A percentile compares a stretch with the other conserved stretches of the same genome.
Evolutionary conservation across 2,329 filamentous ascomycete genomes (phyloP).

Genomic region (Ampelomyces quisqualis): DNA sequence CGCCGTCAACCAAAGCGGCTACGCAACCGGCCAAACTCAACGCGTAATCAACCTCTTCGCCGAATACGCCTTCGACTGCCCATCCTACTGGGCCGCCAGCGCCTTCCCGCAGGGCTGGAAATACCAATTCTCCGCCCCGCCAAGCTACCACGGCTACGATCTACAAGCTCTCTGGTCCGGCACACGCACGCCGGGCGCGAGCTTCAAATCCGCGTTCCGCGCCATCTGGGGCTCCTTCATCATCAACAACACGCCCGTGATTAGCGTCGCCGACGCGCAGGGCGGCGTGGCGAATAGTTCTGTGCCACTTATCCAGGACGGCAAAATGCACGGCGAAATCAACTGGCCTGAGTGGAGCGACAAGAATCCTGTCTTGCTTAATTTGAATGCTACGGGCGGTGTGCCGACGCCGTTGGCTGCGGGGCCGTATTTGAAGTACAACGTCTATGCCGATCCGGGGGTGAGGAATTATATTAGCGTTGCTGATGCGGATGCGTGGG

Average conservation of each 20-base stretch:
- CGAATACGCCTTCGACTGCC: slow-evolving; percentile 49
- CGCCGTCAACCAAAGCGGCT: slow-evolving; percentile 33
- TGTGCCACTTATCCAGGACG: too few species aligned
- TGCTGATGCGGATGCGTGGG: slow-evolving; percentile 32
- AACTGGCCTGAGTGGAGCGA: slow-evolving; percentile 33
- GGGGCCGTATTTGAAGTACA: slow-evolving; percentile 30
- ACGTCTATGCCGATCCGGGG: slow-evolving; percentile 34
- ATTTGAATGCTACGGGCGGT: slow-evolving; percentile 36
- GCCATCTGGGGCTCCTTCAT: slow-evolving; percentile 41
- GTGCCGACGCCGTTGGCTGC: slow-evolving; percentile 16
- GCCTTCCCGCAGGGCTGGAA: slow-evolving; percentile 40
- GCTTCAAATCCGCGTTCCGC: slow-evolving; percentile 37
- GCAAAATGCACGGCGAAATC: slow-evolving; percentile 19
- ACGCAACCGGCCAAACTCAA: slow-evolving; percentile 37
- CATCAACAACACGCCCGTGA: slow-evolving; percentile 26
- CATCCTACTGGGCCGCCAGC: slow-evolving; percentile 44
- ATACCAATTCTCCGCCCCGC: slow-evolving; percentile 35
- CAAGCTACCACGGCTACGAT: slow-evolving; percentile 38
- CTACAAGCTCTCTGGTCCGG: slow-evolving; percentile 35
- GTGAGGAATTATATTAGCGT: slow-evolving; percentile 33
- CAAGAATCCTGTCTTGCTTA: slow-evolving; percentile 22
- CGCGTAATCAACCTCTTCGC: slow-evolving; percentile 49
- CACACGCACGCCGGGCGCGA: slow-evolving; percentile 22
- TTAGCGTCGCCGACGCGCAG: slow-evolving; percentile 31
- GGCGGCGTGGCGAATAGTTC: slow-evolving; percentile 28